Evolutionary conservation across 768 basidiomycete genomes (phyloP), one percentile per base, ranked within the genome.

Genomic region (Suillus cothurnatus): DNA sequence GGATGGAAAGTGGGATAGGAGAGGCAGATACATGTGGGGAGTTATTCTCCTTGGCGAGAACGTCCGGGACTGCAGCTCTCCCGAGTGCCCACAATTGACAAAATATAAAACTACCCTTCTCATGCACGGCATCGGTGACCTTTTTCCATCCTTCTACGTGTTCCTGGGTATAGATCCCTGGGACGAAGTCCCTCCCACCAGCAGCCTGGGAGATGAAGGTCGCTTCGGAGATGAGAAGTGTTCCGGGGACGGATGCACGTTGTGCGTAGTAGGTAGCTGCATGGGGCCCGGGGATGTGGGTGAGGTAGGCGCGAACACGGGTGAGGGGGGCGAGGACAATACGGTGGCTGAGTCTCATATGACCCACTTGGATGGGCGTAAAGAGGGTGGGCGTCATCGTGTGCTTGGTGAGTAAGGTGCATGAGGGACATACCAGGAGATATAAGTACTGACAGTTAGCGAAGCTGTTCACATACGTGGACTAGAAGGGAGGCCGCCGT

Each of bases 91-190:
- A 85, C 0, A 85, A 73, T 69, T 87, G 86, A 11, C 77, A 43
- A 70, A 76, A 81, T 61, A 85, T 80, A 67, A 72, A 76, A 0
- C 76, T 79, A 0, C 78, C 80, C 47, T 82, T 78, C 8, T 74
- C 76, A 70, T 85, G 85, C 0, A 84, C 81, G 7, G 76, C 74
- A 23, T 81, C 78, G 39, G 74, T 77, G 23, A 85, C 68, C 77
- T 80, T 69, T 69, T 84, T 86, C 89, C 88, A 91, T 0, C 75
- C 83, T 0, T 63, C 68, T 38, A 88, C 78, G 65, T 88, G 87
- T 21, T 81, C 82, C 6, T 76, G 71, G 9, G 69, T 79, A 77
- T 79, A 86, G 41, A 87, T 81, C 0, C 87, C 86, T 0, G 86
- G 85, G 3, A 80, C 76, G 65, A 79, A 69, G 14, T 69, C 58